Percentiles rank a stretch among this genome's conserved stretches.
Evolutionary conservation across 176 grass and related monocot species (phyloP).

Genomic region (Hordeum vulgare): DNA sequence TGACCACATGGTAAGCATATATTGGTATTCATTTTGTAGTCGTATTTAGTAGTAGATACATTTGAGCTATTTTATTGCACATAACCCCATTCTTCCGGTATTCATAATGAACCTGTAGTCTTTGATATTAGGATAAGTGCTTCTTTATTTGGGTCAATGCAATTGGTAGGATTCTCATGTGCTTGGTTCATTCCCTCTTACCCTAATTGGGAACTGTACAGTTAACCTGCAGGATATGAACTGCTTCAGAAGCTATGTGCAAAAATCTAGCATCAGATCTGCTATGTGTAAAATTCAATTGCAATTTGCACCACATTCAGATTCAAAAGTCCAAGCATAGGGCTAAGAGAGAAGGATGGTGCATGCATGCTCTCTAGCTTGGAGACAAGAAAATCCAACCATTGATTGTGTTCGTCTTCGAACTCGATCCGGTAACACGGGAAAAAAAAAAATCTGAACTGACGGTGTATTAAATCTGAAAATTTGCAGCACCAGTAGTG

Average conservation of each 20-base stretch:
- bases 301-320: conserved; percentile 7
- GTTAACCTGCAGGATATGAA: background rate
- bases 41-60: conserved; percentile 15
- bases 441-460: background rate
- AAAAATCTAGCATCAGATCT: conserved; percentile 30
- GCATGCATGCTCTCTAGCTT: background rate
- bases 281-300: conserved; percentile 7
- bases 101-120: conserved; percentile 20
- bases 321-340: conserved; percentile 22
- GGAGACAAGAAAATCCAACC: background rate
- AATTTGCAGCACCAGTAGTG: background rate
- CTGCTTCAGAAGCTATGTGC: conserved; percentile 13
- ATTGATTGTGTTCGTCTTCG: background rate
- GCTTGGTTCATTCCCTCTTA: conserved; percentile 52
- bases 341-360: background rate
- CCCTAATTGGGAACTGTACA: conserved; percentile 47
- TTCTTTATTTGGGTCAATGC: conserved; percentile 53
- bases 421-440: background rate
- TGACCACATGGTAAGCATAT: conserved; percentile 23
- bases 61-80: conserved; percentile 15
- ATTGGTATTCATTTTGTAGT: background rate
- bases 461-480: background rate
- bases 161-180: conserved; percentile 43
- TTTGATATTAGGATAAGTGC: conserved; percentile 34
- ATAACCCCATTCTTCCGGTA: background rate